Conservation (phyloP, 108 stramenopile species). For the Mayamaea pseudoterrestris region DNA sequence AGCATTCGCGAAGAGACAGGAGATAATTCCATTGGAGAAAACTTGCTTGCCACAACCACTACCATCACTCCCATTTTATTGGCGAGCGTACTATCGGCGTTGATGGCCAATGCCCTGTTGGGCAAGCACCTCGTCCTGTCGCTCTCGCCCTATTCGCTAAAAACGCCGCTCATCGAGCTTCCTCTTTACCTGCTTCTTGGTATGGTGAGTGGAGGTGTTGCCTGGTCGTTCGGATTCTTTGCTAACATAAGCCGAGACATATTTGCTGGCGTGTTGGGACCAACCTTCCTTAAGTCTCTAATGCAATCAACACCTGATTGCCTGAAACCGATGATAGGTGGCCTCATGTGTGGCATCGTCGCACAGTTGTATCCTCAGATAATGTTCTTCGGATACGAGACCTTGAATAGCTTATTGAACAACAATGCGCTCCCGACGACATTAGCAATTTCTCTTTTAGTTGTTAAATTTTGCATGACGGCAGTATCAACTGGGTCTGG, state of each 20-base stretch:
- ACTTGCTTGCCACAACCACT: constrained; percentile 16
- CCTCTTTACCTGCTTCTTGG: constrained; percentile 81
- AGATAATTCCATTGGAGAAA: not conserved
- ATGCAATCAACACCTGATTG: constrained; percentile 31
- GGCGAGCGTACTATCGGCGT: constrained; percentile 62
- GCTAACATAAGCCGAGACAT: constrained; percentile 38
- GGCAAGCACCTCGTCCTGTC: constrained; percentile 61
- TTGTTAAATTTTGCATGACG: constrained; percentile 60
- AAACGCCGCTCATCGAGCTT: constrained; percentile 72
- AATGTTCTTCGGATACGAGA: constrained; percentile 89
- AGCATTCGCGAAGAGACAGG: constrained; percentile 11
- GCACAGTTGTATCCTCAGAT: constrained; percentile 75
- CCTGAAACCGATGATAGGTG: constrained; percentile 60
- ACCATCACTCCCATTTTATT: constrained; percentile 64
- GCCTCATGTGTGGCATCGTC: constrained; percentile 58
- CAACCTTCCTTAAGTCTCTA: constrained; percentile 22
- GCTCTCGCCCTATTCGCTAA: constrained; percentile 36
- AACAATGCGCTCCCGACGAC: constrained; percentile 34
- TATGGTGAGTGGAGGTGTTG: constrained; percentile 51
- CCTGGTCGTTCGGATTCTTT: constrained; percentile 46
- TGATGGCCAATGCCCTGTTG: constrained; percentile 56
- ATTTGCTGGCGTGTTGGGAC: constrained; percentile 50
- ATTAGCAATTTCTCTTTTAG: constrained; percentile 40
- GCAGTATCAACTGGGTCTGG: constrained; percentile 76
- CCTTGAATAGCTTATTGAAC: constrained; percentile 70